A percentile compares a stretch with the other conserved stretches of the same genome.
Conservation (phyloP, 768 basidiomycete genomes). For the Tylopilus cervinicoccineus region DNA sequence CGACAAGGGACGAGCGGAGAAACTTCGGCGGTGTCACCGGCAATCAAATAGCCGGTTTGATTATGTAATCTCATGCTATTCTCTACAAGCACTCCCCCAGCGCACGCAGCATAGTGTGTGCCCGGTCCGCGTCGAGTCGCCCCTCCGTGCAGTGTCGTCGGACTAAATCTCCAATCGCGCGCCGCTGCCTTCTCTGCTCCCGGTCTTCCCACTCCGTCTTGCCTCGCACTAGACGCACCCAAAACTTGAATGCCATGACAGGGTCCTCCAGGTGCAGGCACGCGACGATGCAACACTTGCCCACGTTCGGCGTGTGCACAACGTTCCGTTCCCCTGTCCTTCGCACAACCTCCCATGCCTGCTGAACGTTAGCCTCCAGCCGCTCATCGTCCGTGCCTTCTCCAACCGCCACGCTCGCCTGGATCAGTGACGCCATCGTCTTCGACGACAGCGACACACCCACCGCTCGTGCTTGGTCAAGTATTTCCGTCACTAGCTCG, state of each 20-base stretch:
- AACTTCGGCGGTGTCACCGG: no score
- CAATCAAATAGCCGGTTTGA: no score
- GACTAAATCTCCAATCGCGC: constrained; percentile 37
- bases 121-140: constrained; percentile 18
- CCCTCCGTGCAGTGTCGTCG: constrained; percentile 25
- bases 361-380: constrained; percentile 35
- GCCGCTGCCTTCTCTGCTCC: constrained; percentile 43
- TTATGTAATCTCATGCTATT: constrained; percentile 13
- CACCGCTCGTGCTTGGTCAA: constrained; percentile 35
- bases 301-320: constrained; percentile 44
- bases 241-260: constrained; percentile 55
- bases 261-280: constrained; percentile 50
- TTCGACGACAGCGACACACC: constrained; percentile 42
- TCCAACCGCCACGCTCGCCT: constrained; percentile 32
- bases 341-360: constrained; percentile 41
- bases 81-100: no score
- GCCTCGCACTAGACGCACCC: constrained; percentile 44
- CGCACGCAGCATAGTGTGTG: constrained; percentile 18
- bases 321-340: constrained; percentile 33
- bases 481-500: constrained; percentile 41
- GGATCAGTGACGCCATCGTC: constrained; percentile 47
- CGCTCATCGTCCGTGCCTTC: constrained; percentile 24
- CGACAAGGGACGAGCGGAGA: no score
- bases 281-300: constrained; percentile 46
- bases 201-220: constrained; percentile 46